These are phyloP conservation scores for Polysphondylium violaceum DNA, from an alignment of 78 protist species.

Conservation along the genomic window DNA sequence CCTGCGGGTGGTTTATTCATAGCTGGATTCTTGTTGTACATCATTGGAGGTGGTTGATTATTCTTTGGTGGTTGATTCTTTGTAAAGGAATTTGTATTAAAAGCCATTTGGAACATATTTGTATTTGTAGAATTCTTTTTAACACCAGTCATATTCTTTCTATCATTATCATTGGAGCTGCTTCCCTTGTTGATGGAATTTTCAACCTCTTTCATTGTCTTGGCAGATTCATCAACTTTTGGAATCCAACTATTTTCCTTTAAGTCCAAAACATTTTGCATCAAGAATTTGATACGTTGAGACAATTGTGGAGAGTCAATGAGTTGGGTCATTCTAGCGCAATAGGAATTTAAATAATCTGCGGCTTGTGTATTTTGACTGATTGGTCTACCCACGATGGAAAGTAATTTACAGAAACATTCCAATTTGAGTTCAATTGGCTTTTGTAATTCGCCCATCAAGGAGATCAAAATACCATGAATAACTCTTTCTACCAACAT, in stretches of 20 bases:
- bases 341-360: conserved; percentile 14
- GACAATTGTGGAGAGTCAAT: conserved; percentile 22
- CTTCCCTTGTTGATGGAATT: not conserved
- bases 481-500: conserved; percentile 76
- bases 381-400: conserved; percentile 42
- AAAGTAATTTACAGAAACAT: conserved; percentile 70
- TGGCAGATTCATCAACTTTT: conserved; percentile 33
- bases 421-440: conserved; percentile 68
- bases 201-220: conserved; percentile 49
- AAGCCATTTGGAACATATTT: not conserved
- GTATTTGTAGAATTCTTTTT: not conserved
- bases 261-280: conserved; percentile 80
- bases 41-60: conserved; percentile 3
- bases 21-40: not conserved
- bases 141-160: conserved; percentile 49
- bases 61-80: not conserved
- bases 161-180: conserved; percentile 12
- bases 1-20: conserved; percentile 12
- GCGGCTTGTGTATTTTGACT: conserved; percentile 10
- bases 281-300: conserved; percentile 71
- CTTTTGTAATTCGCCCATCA: conserved; percentile 69
- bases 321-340: conserved; percentile 30
- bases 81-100: not conserved
- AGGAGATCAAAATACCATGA: conserved; percentile 45
- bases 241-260: conserved; percentile 59